A percentile compares a stretch with the other conserved stretches of the same genome.
Conservation (phyloP, 2,329 filamentous ascomycete genomes). For the Piedraia hortae region DNA sequence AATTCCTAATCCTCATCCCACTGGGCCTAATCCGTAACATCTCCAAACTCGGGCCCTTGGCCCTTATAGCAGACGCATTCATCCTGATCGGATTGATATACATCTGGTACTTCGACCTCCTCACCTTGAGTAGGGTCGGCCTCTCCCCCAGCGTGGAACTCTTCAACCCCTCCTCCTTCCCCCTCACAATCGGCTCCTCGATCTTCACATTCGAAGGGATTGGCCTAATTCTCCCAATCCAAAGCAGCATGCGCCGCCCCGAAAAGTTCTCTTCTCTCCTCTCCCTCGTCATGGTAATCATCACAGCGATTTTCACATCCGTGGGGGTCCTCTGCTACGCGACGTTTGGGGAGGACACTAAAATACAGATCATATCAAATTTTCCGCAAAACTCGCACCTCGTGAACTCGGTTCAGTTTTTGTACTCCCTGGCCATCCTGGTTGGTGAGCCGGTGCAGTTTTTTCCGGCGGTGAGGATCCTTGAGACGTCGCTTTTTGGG, state of each 20-base stretch:
- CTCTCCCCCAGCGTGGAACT: conserved; percentile 32
- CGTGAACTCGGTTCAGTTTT: conserved; percentile 50
- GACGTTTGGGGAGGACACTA: conserved; percentile 39
- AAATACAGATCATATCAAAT: conserved; percentile 51
- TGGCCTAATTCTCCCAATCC: conserved; percentile 47
- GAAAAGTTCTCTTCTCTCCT: conserved; percentile 39
- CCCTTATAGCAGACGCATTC: conserved; percentile 42
- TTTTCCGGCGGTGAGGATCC: conserved; percentile 44
- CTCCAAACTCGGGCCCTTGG: conserved; percentile 41
- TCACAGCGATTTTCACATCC: conserved; percentile 44
- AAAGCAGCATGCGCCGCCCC: conserved; percentile 45
- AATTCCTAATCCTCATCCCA: conserved; percentile 36
- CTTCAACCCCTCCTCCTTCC: conserved; percentile 42
- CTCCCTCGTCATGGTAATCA: conserved; percentile 41
- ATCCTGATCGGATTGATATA: conserved; percentile 43
- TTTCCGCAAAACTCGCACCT: conserved; percentile 41
- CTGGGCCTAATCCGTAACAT: conserved; percentile 47
- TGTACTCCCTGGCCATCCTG: conserved; percentile 48
- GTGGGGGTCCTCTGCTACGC: conserved; percentile 49
- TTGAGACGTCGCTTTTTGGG: conserved; percentile 41
- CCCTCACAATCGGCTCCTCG: conserved; percentile 42
- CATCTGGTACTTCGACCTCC: conserved; percentile 45
- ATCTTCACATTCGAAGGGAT: conserved; percentile 63
- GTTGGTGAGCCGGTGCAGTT: conserved; percentile 47
- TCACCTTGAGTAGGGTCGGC: conserved; percentile 26